Evolutionary conservation across 768 basidiomycete genomes (phyloP), one percentile per base, ranked within the genome.

Genomic region (Clavaria fumosa): DNA sequence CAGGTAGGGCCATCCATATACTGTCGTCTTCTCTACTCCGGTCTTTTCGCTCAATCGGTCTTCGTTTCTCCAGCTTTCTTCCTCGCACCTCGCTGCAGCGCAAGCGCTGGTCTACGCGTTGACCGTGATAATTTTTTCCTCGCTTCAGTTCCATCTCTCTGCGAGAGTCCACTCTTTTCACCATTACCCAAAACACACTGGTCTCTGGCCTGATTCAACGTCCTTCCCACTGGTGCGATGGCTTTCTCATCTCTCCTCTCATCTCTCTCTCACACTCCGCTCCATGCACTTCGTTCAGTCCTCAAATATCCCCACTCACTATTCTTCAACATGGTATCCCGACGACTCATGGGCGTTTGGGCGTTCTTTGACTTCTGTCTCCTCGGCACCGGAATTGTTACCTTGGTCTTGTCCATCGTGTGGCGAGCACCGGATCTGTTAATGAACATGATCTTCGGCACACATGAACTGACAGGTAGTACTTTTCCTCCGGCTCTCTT

Each of bases 341-440:
- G 63, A 50, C 68, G 57, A 48, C 61, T 89, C 43, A 69, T 80
- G 59, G 70, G 66, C 34, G 64, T 70, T 42, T 91, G 84, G 79
- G 70, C 64, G 18, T 68, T 74, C 54, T 63, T 89, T 44, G 80
- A 78, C 59, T 41, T 78, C 38, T 65, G 63, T 43, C 69, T 91
- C 34, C 64, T 89, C 33, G 69, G 62, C n/a, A 75, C 79, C 9
- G 85, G 81, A 31, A 59, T 63, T 28, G 42, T 88, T 36, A 58
- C 74, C 9, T 58, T 90, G 41, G 65, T 67, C 28, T 58, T 86
- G 34, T 80, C 83, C 12, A 58, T 88, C 40, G 50, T 80, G 23
- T 89, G 81, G 79, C 67, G 72, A 37, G 58, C 62, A 31, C 67
- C 73, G 5, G 67, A 81, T 48, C 51, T 79, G n/a, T 58, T 90